Evolutionary conservation across 345 rosid genomes (phyloP).

Genomic region (Schrenkiella parvula): DNA sequence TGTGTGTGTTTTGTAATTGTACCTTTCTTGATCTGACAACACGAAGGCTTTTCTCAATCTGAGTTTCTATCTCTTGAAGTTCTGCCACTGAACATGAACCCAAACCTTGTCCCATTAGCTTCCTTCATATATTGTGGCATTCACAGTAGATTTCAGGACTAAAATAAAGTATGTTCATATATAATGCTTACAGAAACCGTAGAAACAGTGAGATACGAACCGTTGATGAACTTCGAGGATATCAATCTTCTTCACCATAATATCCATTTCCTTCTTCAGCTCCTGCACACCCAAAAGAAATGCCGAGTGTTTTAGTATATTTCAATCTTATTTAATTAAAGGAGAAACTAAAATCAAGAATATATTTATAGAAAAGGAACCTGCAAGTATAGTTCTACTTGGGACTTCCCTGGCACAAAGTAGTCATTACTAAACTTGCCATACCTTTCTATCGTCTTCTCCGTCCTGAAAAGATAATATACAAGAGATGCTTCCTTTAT

Average conservation of each 20-base stretch:
- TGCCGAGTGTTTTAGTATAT: background rate
- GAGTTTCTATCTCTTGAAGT: too few species aligned
- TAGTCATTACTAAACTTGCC: too few species aligned
- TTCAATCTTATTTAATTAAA: background rate
- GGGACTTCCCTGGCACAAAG: constrained; percentile 9
- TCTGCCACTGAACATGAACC: constrained; percentile 44
- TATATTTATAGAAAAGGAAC: constrained; percentile 18
- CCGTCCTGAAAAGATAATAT: constrained; percentile 36
- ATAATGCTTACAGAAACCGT: background rate
- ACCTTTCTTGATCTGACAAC: constrained; percentile 66
- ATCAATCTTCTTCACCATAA: constrained; percentile 49
- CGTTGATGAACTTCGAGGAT: constrained; percentile 41
- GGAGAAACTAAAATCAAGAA: background rate
- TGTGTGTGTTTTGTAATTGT: too few species aligned
- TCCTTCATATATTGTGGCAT: constrained; percentile 34
- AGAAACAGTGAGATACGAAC: constrained; percentile 27
- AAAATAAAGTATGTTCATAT: background rate
- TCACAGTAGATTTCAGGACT: background rate
- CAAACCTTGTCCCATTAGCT: constrained; percentile 51
- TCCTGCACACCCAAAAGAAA: constrained; percentile 29
- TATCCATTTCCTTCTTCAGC: constrained; percentile 39
- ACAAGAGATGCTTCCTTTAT: background rate
- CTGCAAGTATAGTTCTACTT: constrained; percentile 35
- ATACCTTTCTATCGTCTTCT: constrained; percentile 48
- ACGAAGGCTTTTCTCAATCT: too few species aligned